These are phyloP conservation scores for Serpula lacrymans DNA, from an alignment of 768 basidiomycete species.

Conservation along the genomic window DNA sequence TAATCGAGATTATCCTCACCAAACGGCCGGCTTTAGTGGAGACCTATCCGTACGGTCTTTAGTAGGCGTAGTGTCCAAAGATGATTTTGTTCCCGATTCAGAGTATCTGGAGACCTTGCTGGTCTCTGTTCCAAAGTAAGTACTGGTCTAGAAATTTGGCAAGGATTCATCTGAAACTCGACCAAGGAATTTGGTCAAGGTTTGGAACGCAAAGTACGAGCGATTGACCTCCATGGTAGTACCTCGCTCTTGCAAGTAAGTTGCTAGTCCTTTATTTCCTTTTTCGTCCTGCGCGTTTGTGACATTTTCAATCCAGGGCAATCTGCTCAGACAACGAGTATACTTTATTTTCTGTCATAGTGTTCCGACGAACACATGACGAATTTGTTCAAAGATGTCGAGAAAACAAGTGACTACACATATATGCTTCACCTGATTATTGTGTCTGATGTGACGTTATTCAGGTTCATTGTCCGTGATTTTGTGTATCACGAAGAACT, in stretches of 20 bases:
- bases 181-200: conserved; percentile 71
- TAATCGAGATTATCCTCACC: conserved; percentile 3
- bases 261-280: conserved; percentile 12
- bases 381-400: conserved; percentile 92
- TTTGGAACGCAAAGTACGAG: conserved; percentile 91
- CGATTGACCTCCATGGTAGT: conserved; percentile 86
- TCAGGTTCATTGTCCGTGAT: conserved; percentile 91
- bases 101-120: conserved; percentile 92
- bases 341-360: conserved; percentile 75
- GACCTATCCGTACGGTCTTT: conserved; percentile 92
- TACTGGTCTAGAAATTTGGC: conserved; percentile 7
- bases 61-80: conserved; percentile 76
- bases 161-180: not conserved
- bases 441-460: conserved; percentile 5
- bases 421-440: not conserved
- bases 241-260: conserved; percentile 84
- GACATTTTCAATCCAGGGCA: conserved; percentile 39
- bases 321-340: conserved; percentile 89
- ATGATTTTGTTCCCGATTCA: conserved; percentile 82
- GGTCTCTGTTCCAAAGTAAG: conserved; percentile 92
- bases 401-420: conserved; percentile 73
- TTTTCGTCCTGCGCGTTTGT: conserved; percentile 8
- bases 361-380: conserved; percentile 90
- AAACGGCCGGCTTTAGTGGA: conserved; percentile 50
- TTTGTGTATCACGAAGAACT: conserved; percentile 86